phyloP scores from a whole-genome alignment of 805 yeast genomes.

The Candida arabinofermentans region DNA sequence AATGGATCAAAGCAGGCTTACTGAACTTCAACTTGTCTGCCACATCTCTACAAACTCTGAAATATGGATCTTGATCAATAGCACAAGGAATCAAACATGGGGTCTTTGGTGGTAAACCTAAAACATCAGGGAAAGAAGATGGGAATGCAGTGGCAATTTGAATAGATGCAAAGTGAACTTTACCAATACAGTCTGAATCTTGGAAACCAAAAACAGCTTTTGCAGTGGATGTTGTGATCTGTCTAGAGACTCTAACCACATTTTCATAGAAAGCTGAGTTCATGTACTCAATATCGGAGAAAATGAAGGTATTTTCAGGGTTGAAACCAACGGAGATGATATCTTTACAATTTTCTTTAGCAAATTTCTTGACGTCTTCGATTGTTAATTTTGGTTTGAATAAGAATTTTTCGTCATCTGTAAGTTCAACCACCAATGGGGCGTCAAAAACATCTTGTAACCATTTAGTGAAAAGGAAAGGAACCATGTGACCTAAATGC shows the following conservation, averaged over 20 bases:
- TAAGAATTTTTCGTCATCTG: conserved; percentile 95
- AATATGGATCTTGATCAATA: conserved; percentile 97
- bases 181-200: conserved; percentile 93
- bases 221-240: conserved; percentile 95
- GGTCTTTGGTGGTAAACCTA: conserved; percentile 82
- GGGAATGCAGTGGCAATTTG: conserved; percentile 97
- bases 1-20: conserved; percentile 89
- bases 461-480: conserved; percentile 95
- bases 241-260: conserved; percentile 87
- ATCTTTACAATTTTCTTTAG: conserved; percentile 84
- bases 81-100: conserved; percentile 99
- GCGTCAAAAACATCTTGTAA: conserved; percentile 96
- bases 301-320: conserved; percentile 90
- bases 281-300: conserved; percentile 91
- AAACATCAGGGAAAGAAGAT: conserved; percentile 89
- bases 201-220: conserved; percentile 95
- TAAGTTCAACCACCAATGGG: conserved; percentile 88
- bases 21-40: conserved; percentile 87
- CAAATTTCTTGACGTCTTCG: conserved; percentile 78
- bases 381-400: conserved; percentile 89
- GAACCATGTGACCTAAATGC: conserved; percentile 97
- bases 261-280: conserved; percentile 92
- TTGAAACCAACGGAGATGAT: conserved; percentile 93
- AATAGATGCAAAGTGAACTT: conserved; percentile 89
- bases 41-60: conserved; percentile 95